Evolutionary conservation across 192 early-diverging fungal genomes (phyloP).

Genomic region (Podila epigama): DNA sequence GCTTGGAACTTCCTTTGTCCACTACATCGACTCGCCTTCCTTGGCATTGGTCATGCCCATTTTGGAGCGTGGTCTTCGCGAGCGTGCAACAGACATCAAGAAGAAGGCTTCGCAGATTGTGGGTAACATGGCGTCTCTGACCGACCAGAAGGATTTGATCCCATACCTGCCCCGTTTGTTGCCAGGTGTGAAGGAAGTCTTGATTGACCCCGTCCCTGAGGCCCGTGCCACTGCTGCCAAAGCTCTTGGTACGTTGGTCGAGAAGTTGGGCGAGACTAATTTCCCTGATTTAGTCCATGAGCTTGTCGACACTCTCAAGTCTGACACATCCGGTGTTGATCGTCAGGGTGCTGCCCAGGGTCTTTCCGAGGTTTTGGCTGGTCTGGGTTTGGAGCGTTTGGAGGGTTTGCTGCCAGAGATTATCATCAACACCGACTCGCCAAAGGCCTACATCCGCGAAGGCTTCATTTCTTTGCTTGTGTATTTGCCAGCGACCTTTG

Average conservation of each 20-base stretch:
- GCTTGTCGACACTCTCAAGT: slow-evolving; percentile 85
- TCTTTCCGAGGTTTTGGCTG: slow-evolving; percentile 90
- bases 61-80: slow-evolving; percentile 88
- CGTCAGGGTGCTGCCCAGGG: slow-evolving; percentile 98
- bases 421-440: slow-evolving; percentile 74
- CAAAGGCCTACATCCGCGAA: slow-evolving; percentile 87
- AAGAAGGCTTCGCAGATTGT: slow-evolving; percentile 97
- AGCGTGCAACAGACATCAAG: slow-evolving; percentile 89
- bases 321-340: slow-evolving; percentile 91
- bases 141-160: slow-evolving; percentile 90
- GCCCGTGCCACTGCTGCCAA: slow-evolving; percentile 93
- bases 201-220: slow-evolving; percentile 96
- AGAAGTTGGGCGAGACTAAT: slow-evolving; percentile 89
- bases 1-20: slow-evolving; percentile 93
- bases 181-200: slow-evolving; percentile 88
- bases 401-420: slow-evolving; percentile 92
- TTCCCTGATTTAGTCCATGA: slow-evolving; percentile 94
- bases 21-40: slow-evolving; percentile 98
- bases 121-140: slow-evolving; percentile 96
- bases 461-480: slow-evolving; percentile 96
- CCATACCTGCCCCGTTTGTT: slow-evolving; percentile 86
- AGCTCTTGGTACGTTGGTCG: slow-evolving; percentile 91
- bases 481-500: slow-evolving; percentile 95
- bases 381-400: slow-evolving; percentile 84
- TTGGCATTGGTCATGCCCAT: slow-evolving; percentile 96